These are phyloP conservation scores for Tulasnella sp. DNA, from an alignment of 768 basidiomycete species.

Conservation along the genomic window DNA sequence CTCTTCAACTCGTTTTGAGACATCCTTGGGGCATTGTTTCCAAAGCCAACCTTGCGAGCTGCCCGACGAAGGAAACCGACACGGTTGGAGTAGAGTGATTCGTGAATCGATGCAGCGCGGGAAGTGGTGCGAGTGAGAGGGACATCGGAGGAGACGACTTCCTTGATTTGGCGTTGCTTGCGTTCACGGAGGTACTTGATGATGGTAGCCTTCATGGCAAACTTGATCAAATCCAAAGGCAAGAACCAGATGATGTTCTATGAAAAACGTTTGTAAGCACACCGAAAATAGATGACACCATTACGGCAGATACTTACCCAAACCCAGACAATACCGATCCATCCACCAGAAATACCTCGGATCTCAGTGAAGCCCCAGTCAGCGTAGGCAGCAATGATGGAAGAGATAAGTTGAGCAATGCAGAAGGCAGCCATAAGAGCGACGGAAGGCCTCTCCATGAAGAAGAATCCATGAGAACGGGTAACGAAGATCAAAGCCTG, in stretches of 20 bases:
- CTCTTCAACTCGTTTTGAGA: conserved; percentile 68
- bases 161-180: conserved; percentile 32
- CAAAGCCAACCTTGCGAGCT: conserved; percentile 78
- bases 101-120: conserved; percentile 78
- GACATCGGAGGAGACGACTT: conserved; percentile 39
- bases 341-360: conserved; percentile 65
- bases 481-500: conserved; percentile 96
- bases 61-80: conserved; percentile 85
- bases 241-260: conserved; percentile 94
- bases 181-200: conserved; percentile 74
- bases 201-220: conserved; percentile 86
- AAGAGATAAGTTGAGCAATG: conserved; percentile 84
- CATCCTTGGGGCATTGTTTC: conserved; percentile 48
- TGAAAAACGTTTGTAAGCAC: conserved; percentile 18
- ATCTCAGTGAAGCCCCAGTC: conserved; percentile 93
- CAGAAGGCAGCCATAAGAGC: conserved; percentile 86
- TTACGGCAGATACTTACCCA: conserved; percentile 47
- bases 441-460: conserved; percentile 85
- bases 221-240: conserved; percentile 92
- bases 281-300: background rate
- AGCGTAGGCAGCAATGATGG: conserved; percentile 88
- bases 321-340: conserved; percentile 97
- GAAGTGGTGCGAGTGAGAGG: conserved; percentile 80
- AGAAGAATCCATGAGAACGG: conserved; percentile 90
- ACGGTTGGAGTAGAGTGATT: conserved; percentile 90